phyloP scores from a whole-genome alignment of 129 eudicot genomes.

The Sambucus nigra region DNA sequence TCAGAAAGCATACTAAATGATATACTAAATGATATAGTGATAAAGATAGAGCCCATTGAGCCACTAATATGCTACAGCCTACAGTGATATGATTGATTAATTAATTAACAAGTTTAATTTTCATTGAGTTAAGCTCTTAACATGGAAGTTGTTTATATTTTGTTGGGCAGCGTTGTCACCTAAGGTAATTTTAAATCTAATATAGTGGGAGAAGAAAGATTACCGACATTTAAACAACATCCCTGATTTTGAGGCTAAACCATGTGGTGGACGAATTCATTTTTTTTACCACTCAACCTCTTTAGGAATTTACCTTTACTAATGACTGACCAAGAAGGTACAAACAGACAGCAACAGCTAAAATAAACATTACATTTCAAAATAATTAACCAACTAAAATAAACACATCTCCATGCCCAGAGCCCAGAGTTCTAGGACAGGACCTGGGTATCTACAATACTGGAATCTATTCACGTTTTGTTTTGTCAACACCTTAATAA shows the following conservation, averaged over 20 bases:
- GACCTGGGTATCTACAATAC: slow-evolving; percentile 23
- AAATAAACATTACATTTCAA: background rate
- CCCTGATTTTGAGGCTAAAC: slow-evolving; percentile 23
- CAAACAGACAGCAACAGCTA: slow-evolving; percentile 2
- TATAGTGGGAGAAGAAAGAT: too few species aligned
- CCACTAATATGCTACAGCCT: background rate
- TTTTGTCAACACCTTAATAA: slow-evolving; percentile 5
- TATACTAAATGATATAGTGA: background rate
- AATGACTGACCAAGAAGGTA: slow-evolving; percentile 5
- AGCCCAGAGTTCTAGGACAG: slow-evolving; percentile 23
- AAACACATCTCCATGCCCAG: background rate
- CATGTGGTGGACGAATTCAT: slow-evolving; percentile 16
- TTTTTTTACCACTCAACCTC: background rate
- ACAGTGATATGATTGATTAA: background rate
- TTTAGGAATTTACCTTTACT: background rate
- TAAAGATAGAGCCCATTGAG: background rate
- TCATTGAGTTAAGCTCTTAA: background rate
- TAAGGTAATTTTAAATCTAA: too few species aligned
- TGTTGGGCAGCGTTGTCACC: too few species aligned
- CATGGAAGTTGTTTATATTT: too few species aligned
- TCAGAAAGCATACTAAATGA: too few species aligned
- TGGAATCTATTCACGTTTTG: slow-evolving; percentile 34
- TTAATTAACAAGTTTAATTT: background rate
- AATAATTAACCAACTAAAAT: background rate
- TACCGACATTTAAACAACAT: slow-evolving; percentile 4